Base-by-base conservation (phyloP, 1,284 basidiomycete genomes). In the Malassezia psittaci region DNA sequence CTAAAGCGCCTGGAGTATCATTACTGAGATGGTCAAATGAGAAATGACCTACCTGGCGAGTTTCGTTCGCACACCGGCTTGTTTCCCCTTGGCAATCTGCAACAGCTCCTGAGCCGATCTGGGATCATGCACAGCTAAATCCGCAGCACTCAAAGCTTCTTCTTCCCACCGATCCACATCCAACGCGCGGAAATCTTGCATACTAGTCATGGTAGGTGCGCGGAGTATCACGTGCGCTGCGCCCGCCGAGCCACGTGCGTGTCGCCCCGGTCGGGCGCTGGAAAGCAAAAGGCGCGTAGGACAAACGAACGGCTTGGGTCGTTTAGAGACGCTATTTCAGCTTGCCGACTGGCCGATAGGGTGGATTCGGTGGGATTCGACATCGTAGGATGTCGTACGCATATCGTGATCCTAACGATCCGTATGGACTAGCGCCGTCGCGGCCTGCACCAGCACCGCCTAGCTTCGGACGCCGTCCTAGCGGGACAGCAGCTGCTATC, bases 91-190 rank as follows among this genome's bases (percentile, higher is more conserved):
- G 15, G 87, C 84, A 57, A 91, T 86, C 40, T 79, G 79, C 44
- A 88, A 75, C 29, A 86, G 84, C 63, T 87, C 83, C 0, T 81
- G 78, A 0, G 88, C 83, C 49, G 84, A 83, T 55, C 90, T 81
- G 12, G 87, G 85, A 74, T 96, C 90, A 2, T 87, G 81, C 48
- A 88, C 86, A 72, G 86, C 90, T 35, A 96, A 81, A 68, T 96
- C 72, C 34, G 53, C 53, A 21, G 90, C 87, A 44, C 84, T 81
- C 13, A 96, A 78, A 15, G 84, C 82, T 68, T 96, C 93, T 75
- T 96, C 91, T 72, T 96, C 93, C 77, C 84, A 90, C 48, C 80
- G 81, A 78, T 96, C 91, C 67, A 96, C 87, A 77, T 96, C 86
- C 78, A 96, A 90, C 78, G 90, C 91, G 64, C 90, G 81, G 77